Evolutionary conservation across 805 yeast genomes (phyloP).

Genomic region (Ogataea trehaloabstinens): DNA sequence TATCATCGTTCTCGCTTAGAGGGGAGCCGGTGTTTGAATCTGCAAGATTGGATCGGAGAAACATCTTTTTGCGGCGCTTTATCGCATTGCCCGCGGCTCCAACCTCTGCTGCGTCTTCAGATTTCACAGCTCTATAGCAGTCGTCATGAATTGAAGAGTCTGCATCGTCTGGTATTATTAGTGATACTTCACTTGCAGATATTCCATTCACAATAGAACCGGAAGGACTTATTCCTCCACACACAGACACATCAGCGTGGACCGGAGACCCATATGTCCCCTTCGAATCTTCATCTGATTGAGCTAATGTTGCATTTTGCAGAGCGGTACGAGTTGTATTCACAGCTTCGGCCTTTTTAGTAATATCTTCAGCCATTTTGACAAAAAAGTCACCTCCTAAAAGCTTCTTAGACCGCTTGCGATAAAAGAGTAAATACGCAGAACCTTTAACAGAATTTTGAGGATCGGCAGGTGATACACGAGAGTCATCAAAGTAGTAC

Average conservation of each 20-base stretch:
- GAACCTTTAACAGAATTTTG: constrained; percentile 64
- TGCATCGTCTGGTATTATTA: not conserved
- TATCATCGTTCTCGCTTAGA: constrained; percentile 30
- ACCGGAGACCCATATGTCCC: constrained; percentile 2
- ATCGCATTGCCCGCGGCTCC: constrained; percentile 10
- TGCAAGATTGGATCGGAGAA: constrained; percentile 6
- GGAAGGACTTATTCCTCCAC: constrained; percentile 2
- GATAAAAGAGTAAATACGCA: constrained; percentile 84
- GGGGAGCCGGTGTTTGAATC: constrained; percentile 32
- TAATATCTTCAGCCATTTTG: constrained; percentile 40
- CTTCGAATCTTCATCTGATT: constrained; percentile 1
- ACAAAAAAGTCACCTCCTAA: constrained; percentile 50
- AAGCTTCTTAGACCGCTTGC: constrained; percentile 44
- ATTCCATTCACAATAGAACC: not conserved
- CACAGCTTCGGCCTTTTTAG: constrained; percentile 13
- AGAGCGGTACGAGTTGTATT: constrained; percentile 1
- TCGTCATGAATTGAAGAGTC: constrained; percentile 8
- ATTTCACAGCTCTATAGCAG: constrained; percentile 2
- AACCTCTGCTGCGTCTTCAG: constrained; percentile 3
- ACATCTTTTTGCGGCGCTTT: constrained; percentile 25
- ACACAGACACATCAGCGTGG: constrained; percentile 8
- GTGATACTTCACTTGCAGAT: not conserved
- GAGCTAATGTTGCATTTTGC: not conserved
- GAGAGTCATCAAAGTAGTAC: constrained; percentile 89
- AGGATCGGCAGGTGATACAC: constrained; percentile 63